phyloP scores from a whole-genome alignment of 2,329 filamentous ascomycete genomes.

The Xylaria sp. region DNA sequence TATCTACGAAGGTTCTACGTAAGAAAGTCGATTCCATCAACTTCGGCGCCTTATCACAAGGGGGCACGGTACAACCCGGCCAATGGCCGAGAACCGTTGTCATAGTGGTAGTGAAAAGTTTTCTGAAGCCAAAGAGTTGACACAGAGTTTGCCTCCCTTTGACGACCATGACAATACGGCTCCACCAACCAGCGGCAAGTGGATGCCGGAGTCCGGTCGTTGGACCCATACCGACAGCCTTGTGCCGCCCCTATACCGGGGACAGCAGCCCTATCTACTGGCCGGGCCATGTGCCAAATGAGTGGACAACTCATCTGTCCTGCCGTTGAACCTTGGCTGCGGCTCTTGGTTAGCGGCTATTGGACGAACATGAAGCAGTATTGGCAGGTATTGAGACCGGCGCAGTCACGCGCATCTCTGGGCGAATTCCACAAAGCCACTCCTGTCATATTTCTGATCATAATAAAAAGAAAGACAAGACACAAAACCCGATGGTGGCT shows the following conservation, averaged over 20 bases:
- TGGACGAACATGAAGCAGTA: constrained; percentile 4
- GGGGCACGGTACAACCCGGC: background rate
- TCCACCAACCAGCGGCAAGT: constrained; percentile 30
- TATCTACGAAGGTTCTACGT: constrained; percentile 17
- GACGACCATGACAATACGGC: constrained; percentile 19
- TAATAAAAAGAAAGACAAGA: background rate
- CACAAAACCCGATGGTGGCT: background rate
- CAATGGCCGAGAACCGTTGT: constrained; percentile 33
- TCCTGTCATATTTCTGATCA: background rate
- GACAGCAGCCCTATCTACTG: background rate
- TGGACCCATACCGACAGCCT: constrained; percentile 35
- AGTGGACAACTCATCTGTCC: constrained; percentile 13
- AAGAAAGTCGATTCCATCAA: constrained; percentile 9
- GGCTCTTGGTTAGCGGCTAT: constrained; percentile 5
- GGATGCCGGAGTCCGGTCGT: constrained; percentile 25
- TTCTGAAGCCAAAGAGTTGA: constrained; percentile 10
- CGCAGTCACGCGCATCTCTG: constrained; percentile 3
- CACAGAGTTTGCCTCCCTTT: constrained; percentile 16
- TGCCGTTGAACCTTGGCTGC: constrained; percentile 2
- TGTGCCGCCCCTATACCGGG: constrained; percentile 19
- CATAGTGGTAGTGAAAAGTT: constrained; percentile 13
- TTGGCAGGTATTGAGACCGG: background rate
- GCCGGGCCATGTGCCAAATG: constrained; percentile 5
- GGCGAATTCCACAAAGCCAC: constrained; percentile 6
- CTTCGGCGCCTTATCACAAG: background rate